Evolutionary conservation across 1,284 basidiomycete genomes (phyloP), one percentile per base, ranked within the genome.

Genomic region (Malassezia pachydermatis): DNA sequence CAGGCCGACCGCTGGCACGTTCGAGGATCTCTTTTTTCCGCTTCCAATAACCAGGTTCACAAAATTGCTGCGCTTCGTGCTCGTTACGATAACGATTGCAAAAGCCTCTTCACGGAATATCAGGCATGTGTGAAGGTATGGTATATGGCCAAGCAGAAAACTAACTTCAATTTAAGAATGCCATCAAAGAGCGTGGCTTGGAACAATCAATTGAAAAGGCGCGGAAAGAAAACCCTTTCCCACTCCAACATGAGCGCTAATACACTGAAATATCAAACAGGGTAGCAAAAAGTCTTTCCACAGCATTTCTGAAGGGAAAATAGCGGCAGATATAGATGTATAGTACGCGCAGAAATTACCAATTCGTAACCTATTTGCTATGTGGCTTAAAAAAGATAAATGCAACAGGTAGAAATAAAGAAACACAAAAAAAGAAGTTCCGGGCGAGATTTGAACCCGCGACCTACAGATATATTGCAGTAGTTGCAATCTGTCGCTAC

Each of bases 171-270:
- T n/a, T 23, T 11, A 67, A 92, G 88, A 81, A 78, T 74, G 86
- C 87, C 0, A 83, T 94, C 28, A 81, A 80, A 51, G 80, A 83
- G 19, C 86, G 84, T 62, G 82, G 83, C 5, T 76, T 94, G 17
- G 82, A 82, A 19, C 77, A 78, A 2, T 74, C 92, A 42, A 76
- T 94, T 6, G 77, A 82, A 38, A 83, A 86, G 70, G 86, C 88
- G 4, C 76, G 86, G 23, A 46, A 50, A 24, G 59, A 67, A 54
- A 70, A 71, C 44, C 67, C 67, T 1, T 70, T 71, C 42, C 66
- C 63, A 17, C 61, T 62, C 24, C 64, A 67, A 17, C 55, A 62
- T 29, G 34, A 64, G 17, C 47, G 55, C 0, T 44, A 39, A 22
- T n/a, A n/a, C n/a, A n/a, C n/a, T n/a, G n/a, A n/a, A n/a, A n/a